Evolutionary conservation across 352 stramenopile genomes (phyloP).

Genomic region (Globisporangium nunn): DNA sequence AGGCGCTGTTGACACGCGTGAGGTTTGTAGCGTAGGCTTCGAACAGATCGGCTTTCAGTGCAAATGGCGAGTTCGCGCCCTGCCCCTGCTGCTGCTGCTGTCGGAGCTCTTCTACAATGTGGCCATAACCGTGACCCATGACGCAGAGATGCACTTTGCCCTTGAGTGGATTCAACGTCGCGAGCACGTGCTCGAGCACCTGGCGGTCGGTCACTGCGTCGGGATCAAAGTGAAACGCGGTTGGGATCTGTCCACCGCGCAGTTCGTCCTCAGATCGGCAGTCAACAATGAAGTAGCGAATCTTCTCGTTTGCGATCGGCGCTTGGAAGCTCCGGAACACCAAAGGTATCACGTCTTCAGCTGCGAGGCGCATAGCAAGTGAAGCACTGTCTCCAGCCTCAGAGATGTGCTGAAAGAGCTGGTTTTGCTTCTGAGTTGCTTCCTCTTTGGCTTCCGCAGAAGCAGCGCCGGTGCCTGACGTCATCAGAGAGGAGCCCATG

Average conservation of each 20-base stretch:
- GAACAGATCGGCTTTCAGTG: conserved; percentile 45
- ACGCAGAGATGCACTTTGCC: conserved; percentile 65
- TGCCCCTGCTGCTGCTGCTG: conserved; percentile 16
- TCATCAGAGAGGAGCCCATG: conserved; percentile 21
- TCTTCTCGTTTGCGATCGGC: conserved; percentile 19
- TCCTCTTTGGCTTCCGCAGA: conserved; percentile 12
- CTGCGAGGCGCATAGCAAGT: conserved; percentile 49
- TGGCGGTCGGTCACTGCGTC: conserved; percentile 42
- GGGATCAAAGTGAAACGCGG: conserved; percentile 71
- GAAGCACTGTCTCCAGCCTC: conserved; percentile 40
- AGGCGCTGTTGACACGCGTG: conserved; percentile 51
- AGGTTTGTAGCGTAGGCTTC: conserved; percentile 63
- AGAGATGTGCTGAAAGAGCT: conserved; percentile 54
- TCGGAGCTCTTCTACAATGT: conserved; percentile 53
- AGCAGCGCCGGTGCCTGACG: background rate
- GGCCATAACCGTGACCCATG: conserved; percentile 71
- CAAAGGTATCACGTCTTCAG: conserved; percentile 50
- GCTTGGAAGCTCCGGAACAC: conserved; percentile 71
- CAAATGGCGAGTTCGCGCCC: conserved; percentile 31
- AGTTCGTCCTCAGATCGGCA: conserved; percentile 47
- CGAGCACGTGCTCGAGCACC: conserved; percentile 58
- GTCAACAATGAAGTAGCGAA: conserved; percentile 78
- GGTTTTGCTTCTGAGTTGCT: conserved; percentile 22
- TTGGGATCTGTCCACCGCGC: conserved; percentile 50
- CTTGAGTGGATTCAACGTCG: conserved; percentile 59